Base-by-base conservation (phyloP, 164 flowering plant genomes). In the Cinnamomum micranthum region DNA sequence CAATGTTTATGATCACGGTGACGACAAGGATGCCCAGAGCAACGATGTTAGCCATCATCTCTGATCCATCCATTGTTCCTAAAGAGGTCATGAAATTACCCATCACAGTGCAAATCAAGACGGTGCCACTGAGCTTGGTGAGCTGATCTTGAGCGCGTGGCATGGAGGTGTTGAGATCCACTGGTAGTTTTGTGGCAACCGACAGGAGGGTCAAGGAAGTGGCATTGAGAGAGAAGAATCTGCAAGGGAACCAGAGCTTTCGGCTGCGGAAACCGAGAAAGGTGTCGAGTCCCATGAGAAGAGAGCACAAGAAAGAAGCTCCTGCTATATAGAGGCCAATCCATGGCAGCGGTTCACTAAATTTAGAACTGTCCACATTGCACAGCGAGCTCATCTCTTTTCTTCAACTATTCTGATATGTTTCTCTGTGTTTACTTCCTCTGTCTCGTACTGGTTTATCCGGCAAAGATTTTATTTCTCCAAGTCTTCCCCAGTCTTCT, bases 201-300 rank as follows among this genome's bases (percentile, higher is more conserved):
- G 25, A 0, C 25, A 33, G 41, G 41, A 33, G 41, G 24, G 90
- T 85, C 22, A 89, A 77, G 58, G 92, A 77, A 62, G 89, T 84
- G 69, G 93, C 88, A 68, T 91, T 91, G 50, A 91, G 77, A 4
- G 88, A 69, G 83, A 86, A 88, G 76, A n/a, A 88, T 19, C 65
- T 85, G 85, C 89, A 78, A 3, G 93, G 91, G 51, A 89, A 88
- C 92, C 95, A 91, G 60, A 85, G 75, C 60, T 84, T 87, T 2
- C 76, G 20, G 47, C 71, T 47, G 59, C 83, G 80, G 76, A 89
- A 59, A 41, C 84, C 88, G 11, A 20, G 68, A 65, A 84, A 17
- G 59, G 81, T 77, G 62, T 91, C 95, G 2, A 73, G 73, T 1
- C 80, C 84, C 89, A 91, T 89, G 9, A 88, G 87, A 1, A 80